These are phyloP conservation scores for Pyrenula massariospora DNA, from an alignment of 495 filamentous ascomycete genomes.

Conservation along the genomic window DNA sequence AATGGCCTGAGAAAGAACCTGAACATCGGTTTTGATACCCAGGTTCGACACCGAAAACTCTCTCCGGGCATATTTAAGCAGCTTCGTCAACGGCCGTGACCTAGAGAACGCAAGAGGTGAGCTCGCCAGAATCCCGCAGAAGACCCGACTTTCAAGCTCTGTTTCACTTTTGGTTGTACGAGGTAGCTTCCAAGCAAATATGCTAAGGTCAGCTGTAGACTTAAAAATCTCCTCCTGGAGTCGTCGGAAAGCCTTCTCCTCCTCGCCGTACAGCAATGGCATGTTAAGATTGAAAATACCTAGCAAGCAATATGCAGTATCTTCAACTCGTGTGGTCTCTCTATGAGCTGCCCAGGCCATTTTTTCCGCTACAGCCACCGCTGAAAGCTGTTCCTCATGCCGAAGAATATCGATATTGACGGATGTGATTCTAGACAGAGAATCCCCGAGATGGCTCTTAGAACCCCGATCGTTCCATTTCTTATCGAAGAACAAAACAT, in stretches of 20 bases:
- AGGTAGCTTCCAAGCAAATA: constrained; percentile 6
- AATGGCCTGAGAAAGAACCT: neutral
- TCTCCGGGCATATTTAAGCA: neutral
- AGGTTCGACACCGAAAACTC: neutral
- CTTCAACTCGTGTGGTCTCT: constrained; percentile 16
- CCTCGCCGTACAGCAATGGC: constrained; percentile 26
- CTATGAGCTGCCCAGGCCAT: constrained; percentile 22
- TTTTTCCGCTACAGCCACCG: constrained; percentile 9
- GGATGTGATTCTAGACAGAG: constrained; percentile 9
- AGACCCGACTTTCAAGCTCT: neutral
- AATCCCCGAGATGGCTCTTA: constrained; percentile 4
- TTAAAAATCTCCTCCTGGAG: constrained; percentile 11
- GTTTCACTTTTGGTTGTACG: neutral
- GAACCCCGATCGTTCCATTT: constrained; percentile 13
- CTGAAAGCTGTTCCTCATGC: neutral
- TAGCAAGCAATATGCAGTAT: constrained; percentile 20
- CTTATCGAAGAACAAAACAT: constrained; percentile 10
- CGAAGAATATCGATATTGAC: constrained; percentile 6
- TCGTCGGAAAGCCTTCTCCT: constrained; percentile 6
- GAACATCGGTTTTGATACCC: constrained; percentile 1
- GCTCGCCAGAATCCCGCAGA: neutral
- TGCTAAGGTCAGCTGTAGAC: constrained; percentile 2
- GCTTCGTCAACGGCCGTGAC: neutral
- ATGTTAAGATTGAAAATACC: constrained; percentile 23
- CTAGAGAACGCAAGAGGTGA: neutral